Conservation (phyloP, 805 yeast genomes). For the Brettanomyces naardenensis region DNA sequence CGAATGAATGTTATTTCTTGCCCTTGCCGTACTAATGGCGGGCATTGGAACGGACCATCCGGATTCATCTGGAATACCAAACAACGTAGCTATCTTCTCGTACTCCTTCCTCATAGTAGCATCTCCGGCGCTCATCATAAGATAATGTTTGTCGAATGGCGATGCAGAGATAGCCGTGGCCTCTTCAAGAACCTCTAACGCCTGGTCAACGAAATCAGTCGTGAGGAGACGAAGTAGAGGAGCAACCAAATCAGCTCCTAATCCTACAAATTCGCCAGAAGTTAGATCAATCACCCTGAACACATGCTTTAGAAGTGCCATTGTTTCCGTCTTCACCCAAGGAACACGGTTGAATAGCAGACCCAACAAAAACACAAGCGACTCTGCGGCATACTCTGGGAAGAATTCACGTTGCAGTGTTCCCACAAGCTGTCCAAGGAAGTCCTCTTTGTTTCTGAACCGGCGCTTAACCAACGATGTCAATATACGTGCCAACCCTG, state of each 20-base stretch:
- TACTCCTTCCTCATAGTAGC: conserved; percentile 69
- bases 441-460: conserved; percentile 87
- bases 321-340: conserved; percentile 77
- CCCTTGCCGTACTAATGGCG: conserved; percentile 76
- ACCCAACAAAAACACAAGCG: conserved; percentile 70
- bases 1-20: conserved; percentile 90
- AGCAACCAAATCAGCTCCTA: conserved; percentile 91
- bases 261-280: conserved; percentile 72
- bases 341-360: conserved; percentile 64
- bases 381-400: conserved; percentile 66
- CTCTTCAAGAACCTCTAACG: conserved; percentile 84
- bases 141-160: conserved; percentile 81
- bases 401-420: conserved; percentile 64
- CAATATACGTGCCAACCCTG: conserved; percentile 58
- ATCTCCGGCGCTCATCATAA: conserved; percentile 87
- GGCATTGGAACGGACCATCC: conserved; percentile 99
- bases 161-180: conserved; percentile 82
- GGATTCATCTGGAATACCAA: conserved; percentile 89
- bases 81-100: conserved; percentile 79
- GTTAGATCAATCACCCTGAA: conserved; percentile 73
- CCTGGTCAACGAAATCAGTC: conserved; percentile 84
- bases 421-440: conserved; percentile 69
- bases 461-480: conserved; percentile 69
- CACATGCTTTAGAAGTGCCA: conserved; percentile 65
- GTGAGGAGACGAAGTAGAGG: conserved; percentile 74